phyloP scores from a whole-genome alignment of 805 yeast species.

The Wickerhamiella kurtzmanii region DNA sequence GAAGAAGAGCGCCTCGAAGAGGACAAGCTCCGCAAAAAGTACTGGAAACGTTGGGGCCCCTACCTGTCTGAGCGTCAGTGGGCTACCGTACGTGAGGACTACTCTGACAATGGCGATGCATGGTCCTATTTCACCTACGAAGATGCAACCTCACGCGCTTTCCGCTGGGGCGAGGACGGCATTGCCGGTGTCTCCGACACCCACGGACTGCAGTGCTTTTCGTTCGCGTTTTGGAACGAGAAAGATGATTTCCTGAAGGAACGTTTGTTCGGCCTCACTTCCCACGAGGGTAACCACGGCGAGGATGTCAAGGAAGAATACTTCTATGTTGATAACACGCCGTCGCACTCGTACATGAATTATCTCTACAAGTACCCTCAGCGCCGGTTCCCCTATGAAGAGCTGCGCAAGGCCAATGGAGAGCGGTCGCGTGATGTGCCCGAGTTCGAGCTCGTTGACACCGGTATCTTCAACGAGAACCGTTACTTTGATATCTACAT shows the following conservation, averaged over 20 bases:
- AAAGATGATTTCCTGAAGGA: constrained; percentile 76
- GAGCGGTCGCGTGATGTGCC: constrained; percentile 50
- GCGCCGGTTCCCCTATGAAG: constrained; percentile 63
- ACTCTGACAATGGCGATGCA: constrained; percentile 74
- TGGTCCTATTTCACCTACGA: constrained; percentile 84
- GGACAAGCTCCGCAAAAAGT: constrained; percentile 31
- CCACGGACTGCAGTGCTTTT: constrained; percentile 59
- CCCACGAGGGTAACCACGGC: constrained; percentile 91
- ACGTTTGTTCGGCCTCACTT: constrained; percentile 75
- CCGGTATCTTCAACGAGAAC: constrained; percentile 48
- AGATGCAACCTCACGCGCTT: constrained; percentile 64
- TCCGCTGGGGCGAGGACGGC: constrained; percentile 95
- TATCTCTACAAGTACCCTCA: constrained; percentile 90
- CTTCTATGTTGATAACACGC: constrained; percentile 80
- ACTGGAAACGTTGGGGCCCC: constrained; percentile 88
- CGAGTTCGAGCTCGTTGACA: constrained; percentile 76
- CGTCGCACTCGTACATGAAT: constrained; percentile 86
- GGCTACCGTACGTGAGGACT: constrained; percentile 65
- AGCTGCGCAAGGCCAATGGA: constrained; percentile 54
- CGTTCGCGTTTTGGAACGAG: constrained; percentile 88
- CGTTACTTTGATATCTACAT: constrained; percentile 77
- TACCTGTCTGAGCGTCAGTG: constrained; percentile 79
- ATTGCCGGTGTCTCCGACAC: constrained; percentile 80
- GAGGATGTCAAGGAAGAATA: constrained; percentile 66
- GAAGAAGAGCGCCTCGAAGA: constrained; percentile 33